Evolutionary conservation across 768 basidiomycete genomes (phyloP), one percentile per base, ranked within the genome.

Genomic region (Trametes gibbosa): DNA sequence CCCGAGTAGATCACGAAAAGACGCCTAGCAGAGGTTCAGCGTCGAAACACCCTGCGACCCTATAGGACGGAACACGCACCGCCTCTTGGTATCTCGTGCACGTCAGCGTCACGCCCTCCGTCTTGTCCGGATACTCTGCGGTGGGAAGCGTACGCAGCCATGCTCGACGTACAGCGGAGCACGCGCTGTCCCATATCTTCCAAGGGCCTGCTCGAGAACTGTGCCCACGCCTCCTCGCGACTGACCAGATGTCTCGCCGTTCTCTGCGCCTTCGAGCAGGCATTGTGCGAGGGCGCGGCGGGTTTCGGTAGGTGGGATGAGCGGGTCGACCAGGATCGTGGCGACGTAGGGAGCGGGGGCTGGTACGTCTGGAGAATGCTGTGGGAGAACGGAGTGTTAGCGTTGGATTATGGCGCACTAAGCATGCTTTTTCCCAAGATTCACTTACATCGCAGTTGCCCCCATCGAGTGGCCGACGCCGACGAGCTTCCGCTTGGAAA

Each of bases 391-490:
- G 34, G 7, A 35, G n/a, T 35, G 34, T 6, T 7, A 35, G 34
- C 34, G 6, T 6, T 7, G 34, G 34, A 35, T 35, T 14, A 6
- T 35, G n/a, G n/a, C n/a, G n/a, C n/a, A n/a, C n/a, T n/a, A n/a
- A n/a, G n/a, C n/a, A n/a, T n/a, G n/a, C n/a, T n/a, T n/a, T n/a
- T n/a, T 21, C 8, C 17, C 17, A 17, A 42, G n/a, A 2, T 16
- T 8, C 17, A n/a, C 79, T 32, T 58, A 82, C 82, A 81, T 58
- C 3, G 71, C 72, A 1, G 75, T 68, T 1, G 78, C 79, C 8
- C 83, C 81, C 79, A 84, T 81, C 0, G 83, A 84, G 63, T 84
- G 83, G 0, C 81, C 83, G 16, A 84, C 70, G 3, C 78, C 80
- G 16, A 84, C 76, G 3, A 85, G 67, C 17, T 70, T 79, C 17